Evolutionary conservation across 352 stramenopile genomes (phyloP), one percentile per base, ranked within the genome.

Genomic region (Thraustochytrium sp.): DNA sequence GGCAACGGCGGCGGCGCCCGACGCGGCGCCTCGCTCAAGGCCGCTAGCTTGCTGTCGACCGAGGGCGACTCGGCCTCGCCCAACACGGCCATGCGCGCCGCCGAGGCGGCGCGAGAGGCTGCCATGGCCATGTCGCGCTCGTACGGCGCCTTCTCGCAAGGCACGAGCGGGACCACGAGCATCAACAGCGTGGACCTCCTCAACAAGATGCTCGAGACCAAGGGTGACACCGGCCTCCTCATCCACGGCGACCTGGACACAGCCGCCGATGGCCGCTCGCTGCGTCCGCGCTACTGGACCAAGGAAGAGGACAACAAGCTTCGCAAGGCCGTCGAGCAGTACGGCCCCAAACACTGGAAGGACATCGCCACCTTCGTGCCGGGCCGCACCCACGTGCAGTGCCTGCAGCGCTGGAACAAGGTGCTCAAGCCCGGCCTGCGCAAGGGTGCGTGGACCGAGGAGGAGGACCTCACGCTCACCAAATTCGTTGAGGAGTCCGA

Each of bases 271-370:
- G 68, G 68, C 51, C 31, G 38, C 23, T 46, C 48, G 4, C 9
- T 80, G 16, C 68, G 68, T 8, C 68, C 68, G 11, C 63, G 76
- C 87, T 90, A 91, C 68, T 96, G 92, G 92, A 95, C 90, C n/a
- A 92, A 93, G 84, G 87, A 87, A 26, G 91, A 96, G 82, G 92
- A 96, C 86, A 86, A 91, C n/a, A 90, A 90, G 31, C 88, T 96
- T 74, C 89, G 91, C 46, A 90, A 95, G 64, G 93, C 89, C 31
- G 92, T 96, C 72, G 89, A 89, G 36, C 89, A 94, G 64, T 90
- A 94, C 76, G 91, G 92, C 29, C 91, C 94, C 76, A 93, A 93
- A 82, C 94, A 94, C 86, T 96, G 92, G 92, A 95, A 95, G 75
- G 89, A 90, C 29, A 95, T 96, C 64, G 92, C 92, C 2, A 90